Conservation (phyloP, 2,329 filamentous ascomycete genomes). For the Talaromyces sp. region DNA sequence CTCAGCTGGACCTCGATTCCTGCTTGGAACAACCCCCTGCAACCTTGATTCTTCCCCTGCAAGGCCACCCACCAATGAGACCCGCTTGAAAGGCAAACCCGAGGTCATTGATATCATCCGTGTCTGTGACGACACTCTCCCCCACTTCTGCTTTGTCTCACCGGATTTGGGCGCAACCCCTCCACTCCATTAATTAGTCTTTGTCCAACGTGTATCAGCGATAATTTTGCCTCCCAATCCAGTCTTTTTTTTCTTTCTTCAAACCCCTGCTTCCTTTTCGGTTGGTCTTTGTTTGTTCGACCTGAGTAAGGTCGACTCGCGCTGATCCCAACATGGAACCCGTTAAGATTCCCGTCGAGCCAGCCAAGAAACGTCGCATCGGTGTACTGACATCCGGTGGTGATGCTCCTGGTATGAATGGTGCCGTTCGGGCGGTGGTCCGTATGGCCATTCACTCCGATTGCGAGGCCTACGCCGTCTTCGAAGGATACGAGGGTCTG, state of each 20-base stretch:
- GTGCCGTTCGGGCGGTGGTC: constrained; percentile 84
- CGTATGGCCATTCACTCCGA: constrained; percentile 85
- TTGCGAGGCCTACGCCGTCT: constrained; percentile 78
- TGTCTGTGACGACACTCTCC: constrained; percentile 17
- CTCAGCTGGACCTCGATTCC: too few relatives aligned
- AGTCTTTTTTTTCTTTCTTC: background rate
- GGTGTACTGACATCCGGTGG: constrained; percentile 93
- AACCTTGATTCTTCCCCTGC: too few relatives aligned
- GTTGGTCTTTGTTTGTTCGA: constrained; percentile 16
- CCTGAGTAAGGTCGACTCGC: constrained; percentile 13
- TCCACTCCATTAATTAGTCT: constrained; percentile 24
- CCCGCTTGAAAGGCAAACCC: background rate
- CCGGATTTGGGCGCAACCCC: constrained; percentile 36
- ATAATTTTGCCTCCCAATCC: constrained; percentile 8
- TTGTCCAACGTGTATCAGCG: constrained; percentile 16
- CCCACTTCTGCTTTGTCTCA: constrained; percentile 43
- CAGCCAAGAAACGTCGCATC: constrained; percentile 65
- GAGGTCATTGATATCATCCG: constrained; percentile 8
- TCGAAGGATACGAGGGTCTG: constrained; percentile 94
- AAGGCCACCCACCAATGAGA: background rate
- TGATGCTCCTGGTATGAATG: constrained; percentile 95
- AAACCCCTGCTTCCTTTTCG: constrained; percentile 3
- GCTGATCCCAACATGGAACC: constrained; percentile 24
- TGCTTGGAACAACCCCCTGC: too few relatives aligned
- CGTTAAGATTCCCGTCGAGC: constrained; percentile 33